These are phyloP conservation scores for Conticribra guillardii DNA, from an alignment of 108 stramenopile species.

Conservation along the genomic window DNA sequence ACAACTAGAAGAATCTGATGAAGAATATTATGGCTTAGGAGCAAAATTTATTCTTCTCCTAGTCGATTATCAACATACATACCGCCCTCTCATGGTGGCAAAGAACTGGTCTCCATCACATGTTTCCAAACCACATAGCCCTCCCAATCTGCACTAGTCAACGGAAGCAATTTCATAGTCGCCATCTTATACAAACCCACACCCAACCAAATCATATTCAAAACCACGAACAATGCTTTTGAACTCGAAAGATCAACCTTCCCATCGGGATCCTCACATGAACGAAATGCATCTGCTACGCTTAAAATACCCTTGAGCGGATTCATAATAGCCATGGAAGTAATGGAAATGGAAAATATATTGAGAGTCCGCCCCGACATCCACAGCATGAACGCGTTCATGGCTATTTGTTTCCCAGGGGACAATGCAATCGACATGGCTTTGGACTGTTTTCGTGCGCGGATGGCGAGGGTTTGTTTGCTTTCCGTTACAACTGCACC, in stretches of 20 bases:
- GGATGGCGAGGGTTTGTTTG: slow-evolving; percentile 59
- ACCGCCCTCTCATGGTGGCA: slow-evolving; percentile 80
- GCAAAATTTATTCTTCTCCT: neutral
- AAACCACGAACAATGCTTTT: slow-evolving; percentile 78
- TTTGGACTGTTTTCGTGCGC: slow-evolving; percentile 58
- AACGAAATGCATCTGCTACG: slow-evolving; percentile 64
- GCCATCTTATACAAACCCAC: slow-evolving; percentile 93
- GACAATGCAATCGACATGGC: slow-evolving; percentile 89
- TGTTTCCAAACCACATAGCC: slow-evolving; percentile 90
- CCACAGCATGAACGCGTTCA: slow-evolving; percentile 97
- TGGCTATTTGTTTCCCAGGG: slow-evolving; percentile 87
- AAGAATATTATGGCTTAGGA: neutral
- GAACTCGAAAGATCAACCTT: slow-evolving; percentile 73
- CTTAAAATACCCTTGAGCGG: slow-evolving; percentile 79
- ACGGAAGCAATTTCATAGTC: slow-evolving; percentile 94
- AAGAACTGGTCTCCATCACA: slow-evolving; percentile 88
- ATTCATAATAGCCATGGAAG: slow-evolving; percentile 85
- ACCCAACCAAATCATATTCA: slow-evolving; percentile 90
- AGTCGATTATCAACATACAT: neutral
- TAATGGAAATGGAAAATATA: slow-evolving; percentile 91
- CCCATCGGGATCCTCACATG: slow-evolving; percentile 63
- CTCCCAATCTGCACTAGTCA: slow-evolving; percentile 94
- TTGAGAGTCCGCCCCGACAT: slow-evolving; percentile 93
- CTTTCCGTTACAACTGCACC: slow-evolving; percentile 50
- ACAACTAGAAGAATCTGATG: too few species aligned